Evolutionary conservation across 768 basidiomycete species (phyloP), one percentile per base, ranked within the genome.

Genomic region (Hemileccinum impolitum): DNA sequence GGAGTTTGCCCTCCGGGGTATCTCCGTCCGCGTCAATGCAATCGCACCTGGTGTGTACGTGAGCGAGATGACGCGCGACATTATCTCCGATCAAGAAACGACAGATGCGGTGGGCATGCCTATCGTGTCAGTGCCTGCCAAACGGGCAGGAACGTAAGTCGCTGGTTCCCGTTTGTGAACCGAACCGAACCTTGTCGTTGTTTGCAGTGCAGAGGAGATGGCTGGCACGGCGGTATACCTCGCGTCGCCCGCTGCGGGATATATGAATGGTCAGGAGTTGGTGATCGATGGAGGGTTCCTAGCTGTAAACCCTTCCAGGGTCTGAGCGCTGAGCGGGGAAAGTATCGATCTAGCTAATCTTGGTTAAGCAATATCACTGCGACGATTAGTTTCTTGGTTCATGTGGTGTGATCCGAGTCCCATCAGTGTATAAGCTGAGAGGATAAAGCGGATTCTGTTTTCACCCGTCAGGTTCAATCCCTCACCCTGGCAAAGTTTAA

Each of bases 191-290:
- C 50, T 49, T 18, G 52, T 52, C 18, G 14, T 23, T 44, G 39
- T 43, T 28, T 32, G 12, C 44, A 90, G 88, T 37, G 80, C 76
- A 1, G 72, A 77, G 51, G 90, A 91, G 61, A 82, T 90, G 70
- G 87, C 85, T 9, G 89, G 85, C 8, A 87, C 88, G 9, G 87
- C 72, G 0, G 75, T 91, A 6, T 90, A 87, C 63, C 76, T 92
- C 6, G 84, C 78, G 7, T 88, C 87, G 10, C 77, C 72, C 10
- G 85, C 87, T 3, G 87, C 86, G 30, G 80, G 74, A 25, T 91
- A 88, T 61, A 80, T 78, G 53, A 86, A 85, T 53, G 89, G 89
- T 12, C 88, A 90, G 61, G 85, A 90, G 62, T 75, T 92, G 37
- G 69, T 82, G 15, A 76, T 90, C 31, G 89, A 92, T 57, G 89